Evolutionary conservation across 2,329 filamentous ascomycete genomes (phyloP).

Genomic region (Trichoderma polysporum): DNA sequence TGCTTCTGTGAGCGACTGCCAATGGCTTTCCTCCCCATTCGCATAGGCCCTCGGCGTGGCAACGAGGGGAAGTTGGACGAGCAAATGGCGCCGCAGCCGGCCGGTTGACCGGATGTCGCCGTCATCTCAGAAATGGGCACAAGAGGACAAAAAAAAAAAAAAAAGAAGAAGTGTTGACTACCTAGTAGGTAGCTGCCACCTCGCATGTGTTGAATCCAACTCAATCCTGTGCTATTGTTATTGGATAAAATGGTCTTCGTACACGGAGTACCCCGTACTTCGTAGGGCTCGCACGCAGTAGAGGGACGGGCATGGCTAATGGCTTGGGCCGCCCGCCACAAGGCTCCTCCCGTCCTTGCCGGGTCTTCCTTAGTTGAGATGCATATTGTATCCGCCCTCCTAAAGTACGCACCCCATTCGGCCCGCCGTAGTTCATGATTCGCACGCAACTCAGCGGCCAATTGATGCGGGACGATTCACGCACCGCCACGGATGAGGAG

Average conservation of each 20-base stretch:
- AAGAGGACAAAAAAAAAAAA: neutral
- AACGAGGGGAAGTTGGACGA: neutral
- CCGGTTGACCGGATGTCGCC: neutral
- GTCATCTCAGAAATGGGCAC: neutral
- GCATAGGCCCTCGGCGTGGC: neutral
- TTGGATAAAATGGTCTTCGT: neutral
- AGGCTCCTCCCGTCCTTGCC: constrained; percentile 39
- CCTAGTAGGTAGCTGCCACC: neutral
- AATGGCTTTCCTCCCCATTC: neutral
- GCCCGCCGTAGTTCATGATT: constrained; percentile 13
- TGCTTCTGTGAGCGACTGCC: neutral
- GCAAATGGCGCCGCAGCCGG: neutral
- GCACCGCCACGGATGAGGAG: constrained; percentile 8
- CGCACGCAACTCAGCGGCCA: neutral
- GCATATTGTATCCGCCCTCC: constrained; percentile 18
- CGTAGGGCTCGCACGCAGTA: constrained; percentile 11
- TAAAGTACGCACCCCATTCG: constrained; percentile 5
- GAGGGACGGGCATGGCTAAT: constrained; percentile 7
- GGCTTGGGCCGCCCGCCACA: constrained; percentile 30
- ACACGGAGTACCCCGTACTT: neutral
- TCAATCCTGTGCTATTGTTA: neutral
- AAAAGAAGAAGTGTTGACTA: neutral
- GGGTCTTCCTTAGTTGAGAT: constrained; percentile 23
- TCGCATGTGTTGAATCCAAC: too few species aligned
- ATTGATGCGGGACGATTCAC: constrained; percentile 7